phyloP scores from a whole-genome alignment of 2,329 filamentous ascomycete species.

The Talaromyces sp. region DNA sequence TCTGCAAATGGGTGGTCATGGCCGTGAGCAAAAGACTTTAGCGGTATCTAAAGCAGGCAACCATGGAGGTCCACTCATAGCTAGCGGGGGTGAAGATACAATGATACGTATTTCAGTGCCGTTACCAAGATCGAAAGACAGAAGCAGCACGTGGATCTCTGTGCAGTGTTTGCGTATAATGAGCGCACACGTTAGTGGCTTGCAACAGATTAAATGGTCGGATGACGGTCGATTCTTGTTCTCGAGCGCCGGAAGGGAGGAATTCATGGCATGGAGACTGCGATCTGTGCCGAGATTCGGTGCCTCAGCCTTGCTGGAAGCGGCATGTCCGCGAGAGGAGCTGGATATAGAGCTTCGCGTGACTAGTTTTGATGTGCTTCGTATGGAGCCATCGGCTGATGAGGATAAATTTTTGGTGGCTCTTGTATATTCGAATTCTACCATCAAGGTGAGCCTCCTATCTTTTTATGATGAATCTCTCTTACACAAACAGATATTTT shows the following conservation, averaged over 20 bases:
- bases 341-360: slow-evolving; percentile 69
- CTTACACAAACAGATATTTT: slow-evolving; percentile 43
- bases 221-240: slow-evolving; percentile 66
- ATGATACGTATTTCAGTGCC: slow-evolving; percentile 65
- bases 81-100: slow-evolving; percentile 69
- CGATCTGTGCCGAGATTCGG: slow-evolving; percentile 52
- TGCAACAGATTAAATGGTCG: slow-evolving; percentile 78
- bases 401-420: slow-evolving; percentile 56
- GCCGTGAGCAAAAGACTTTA: slow-evolving; percentile 74
- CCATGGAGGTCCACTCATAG: slow-evolving; percentile 45
- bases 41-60: slow-evolving; percentile 42
- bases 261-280: slow-evolving; percentile 82
- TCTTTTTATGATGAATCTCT: too few species aligned
- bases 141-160: slow-evolving; percentile 22
- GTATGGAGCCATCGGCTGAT: slow-evolving; percentile 25
- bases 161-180: slow-evolving; percentile 61
- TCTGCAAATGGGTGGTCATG: slow-evolving; percentile 71
- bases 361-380: slow-evolving; percentile 67
- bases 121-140: slow-evolving; percentile 19
- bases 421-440: slow-evolving; percentile 81
- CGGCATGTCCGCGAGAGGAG: slow-evolving; percentile 47
- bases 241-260: slow-evolving; percentile 82
- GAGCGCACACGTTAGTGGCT: slow-evolving; percentile 75
- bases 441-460: slow-evolving; percentile 53
- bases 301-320: slow-evolving; percentile 53